These are phyloP conservation scores for Colletotrichum viniferum DNA, from an alignment of 2,329 filamentous ascomycete genomes.

Conservation along the genomic window DNA sequence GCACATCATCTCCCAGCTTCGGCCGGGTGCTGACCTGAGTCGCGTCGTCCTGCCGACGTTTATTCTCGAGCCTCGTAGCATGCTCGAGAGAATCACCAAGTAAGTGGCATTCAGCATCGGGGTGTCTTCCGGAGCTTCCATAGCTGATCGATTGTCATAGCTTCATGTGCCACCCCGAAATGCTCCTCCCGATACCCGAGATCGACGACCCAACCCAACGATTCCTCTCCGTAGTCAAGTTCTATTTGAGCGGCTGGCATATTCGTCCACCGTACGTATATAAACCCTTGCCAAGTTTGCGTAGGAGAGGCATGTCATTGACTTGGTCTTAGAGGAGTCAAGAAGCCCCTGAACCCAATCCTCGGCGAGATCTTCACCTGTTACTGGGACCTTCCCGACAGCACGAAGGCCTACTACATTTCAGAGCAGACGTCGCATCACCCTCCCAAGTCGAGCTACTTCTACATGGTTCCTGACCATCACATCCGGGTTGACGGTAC, in stretches of 20 bases:
- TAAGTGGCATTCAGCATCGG: conserved; percentile 46
- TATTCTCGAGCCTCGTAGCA: conserved; percentile 95
- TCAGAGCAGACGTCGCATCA: conserved; percentile 98
- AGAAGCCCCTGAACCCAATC: conserved; percentile 97
- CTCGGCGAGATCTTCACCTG: conserved; percentile 93
- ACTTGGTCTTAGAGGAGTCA: conserved; percentile 76
- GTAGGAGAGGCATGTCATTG: conserved; percentile 3
- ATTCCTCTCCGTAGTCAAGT: conserved; percentile 95
- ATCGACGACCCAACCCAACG: conserved; percentile 89
- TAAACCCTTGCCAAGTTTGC: not conserved
- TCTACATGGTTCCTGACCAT: conserved; percentile 95
- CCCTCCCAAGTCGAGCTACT: conserved; percentile 98
- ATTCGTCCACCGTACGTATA: conserved; percentile 88
- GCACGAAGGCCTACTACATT: conserved; percentile 91
- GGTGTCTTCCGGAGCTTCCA: not conserved
- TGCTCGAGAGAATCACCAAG: conserved; percentile 99
- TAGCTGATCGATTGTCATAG: conserved; percentile 47
- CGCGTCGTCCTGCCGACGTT: conserved; percentile 95
- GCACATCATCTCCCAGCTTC: conserved; percentile 96
- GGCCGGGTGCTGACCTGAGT: conserved; percentile 93
- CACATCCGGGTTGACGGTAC: conserved; percentile 95
- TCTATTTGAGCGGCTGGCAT: conserved; percentile 98
- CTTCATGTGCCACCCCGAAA: conserved; percentile 99
- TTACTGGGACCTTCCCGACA: conserved; percentile 90
- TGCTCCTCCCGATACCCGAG: conserved; percentile 82